Conservation (phyloP, 768 basidiomycete genomes). For the Daedaleopsis nitida region DNA sequence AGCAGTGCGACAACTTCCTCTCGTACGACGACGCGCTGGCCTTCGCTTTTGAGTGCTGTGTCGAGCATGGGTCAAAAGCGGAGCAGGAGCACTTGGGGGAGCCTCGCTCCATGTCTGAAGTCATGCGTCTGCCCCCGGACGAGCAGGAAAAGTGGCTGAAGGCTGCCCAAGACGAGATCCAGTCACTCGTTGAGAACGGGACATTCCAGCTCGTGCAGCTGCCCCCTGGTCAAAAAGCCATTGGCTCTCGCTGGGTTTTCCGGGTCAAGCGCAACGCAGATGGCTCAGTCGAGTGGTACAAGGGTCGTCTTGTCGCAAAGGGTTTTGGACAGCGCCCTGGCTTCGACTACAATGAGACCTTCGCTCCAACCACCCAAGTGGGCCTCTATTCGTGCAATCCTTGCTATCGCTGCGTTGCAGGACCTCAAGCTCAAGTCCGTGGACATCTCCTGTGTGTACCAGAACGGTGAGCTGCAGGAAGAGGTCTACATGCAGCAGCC, state of each 20-base stretch:
- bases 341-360: conserved; percentile 38
- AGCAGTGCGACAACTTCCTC: neutral
- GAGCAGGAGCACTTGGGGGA: conserved; percentile 10
- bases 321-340: conserved; percentile 37
- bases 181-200: conserved; percentile 24
- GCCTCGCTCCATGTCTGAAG: conserved; percentile 8
- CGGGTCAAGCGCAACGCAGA: conserved; percentile 39
- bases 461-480: conserved; percentile 31
- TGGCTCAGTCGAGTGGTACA: conserved; percentile 38
- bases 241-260: conserved; percentile 40
- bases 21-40: conserved; percentile 11
- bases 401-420: conserved; percentile 28
- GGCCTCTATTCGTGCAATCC: conserved; percentile 30
- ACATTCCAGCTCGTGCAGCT: conserved; percentile 35
- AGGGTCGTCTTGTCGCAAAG: conserved; percentile 39
- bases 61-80: conserved; percentile 9
- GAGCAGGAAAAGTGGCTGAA: conserved; percentile 18
- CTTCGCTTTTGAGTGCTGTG: conserved; percentile 7
- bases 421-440: conserved; percentile 30
- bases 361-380: conserved; percentile 29
- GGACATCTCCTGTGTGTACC: conserved; percentile 31
- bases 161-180: conserved; percentile 21
- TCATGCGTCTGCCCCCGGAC: conserved; percentile 6
- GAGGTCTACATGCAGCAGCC: conserved; percentile 34
- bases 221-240: conserved; percentile 33